Evolutionary conservation across 2,329 filamentous ascomycete genomes (phyloP).

Genomic region (Aspergillus ochraceoroseus): DNA sequence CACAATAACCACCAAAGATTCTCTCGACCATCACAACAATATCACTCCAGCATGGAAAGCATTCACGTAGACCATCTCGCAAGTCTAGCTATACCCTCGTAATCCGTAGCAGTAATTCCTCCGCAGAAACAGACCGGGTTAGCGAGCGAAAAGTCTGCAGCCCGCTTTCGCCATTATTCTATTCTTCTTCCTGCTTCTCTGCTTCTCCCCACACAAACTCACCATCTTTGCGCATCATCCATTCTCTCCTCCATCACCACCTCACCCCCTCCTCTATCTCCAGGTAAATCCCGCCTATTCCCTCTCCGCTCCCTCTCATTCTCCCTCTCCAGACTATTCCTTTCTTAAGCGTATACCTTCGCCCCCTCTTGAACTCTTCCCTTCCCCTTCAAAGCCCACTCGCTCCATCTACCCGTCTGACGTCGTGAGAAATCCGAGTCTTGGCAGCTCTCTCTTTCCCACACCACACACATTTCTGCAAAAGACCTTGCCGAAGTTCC

Average conservation of each 20-base stretch:
- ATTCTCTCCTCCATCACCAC: slow-evolving; percentile 7
- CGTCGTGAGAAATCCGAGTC: slow-evolving; percentile 14
- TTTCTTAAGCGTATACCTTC: no score
- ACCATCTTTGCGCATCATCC: slow-evolving; percentile 27
- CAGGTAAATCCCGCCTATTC: slow-evolving; percentile 5
- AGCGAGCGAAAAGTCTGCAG: slow-evolving; percentile 11
- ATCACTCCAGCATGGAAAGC: not conserved
- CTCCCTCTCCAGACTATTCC: not conserved
- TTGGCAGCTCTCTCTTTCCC: slow-evolving; percentile 11
- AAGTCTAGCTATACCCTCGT: not conserved
- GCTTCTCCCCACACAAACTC: slow-evolving; percentile 17
- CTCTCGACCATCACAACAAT: not conserved
- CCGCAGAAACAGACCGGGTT: slow-evolving; percentile 4
- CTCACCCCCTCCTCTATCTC: slow-evolving; percentile 16
- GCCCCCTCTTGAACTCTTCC: no score
- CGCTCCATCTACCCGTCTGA: slow-evolving; percentile 6
- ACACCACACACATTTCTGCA: slow-evolving; percentile 17
- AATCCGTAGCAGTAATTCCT: slow-evolving; percentile 5
- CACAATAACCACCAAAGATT: slow-evolving; percentile 18
- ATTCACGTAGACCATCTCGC: slow-evolving; percentile 4
- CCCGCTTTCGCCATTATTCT: slow-evolving; percentile 16
- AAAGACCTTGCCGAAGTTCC: slow-evolving; percentile 15
- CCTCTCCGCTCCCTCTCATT: not conserved
- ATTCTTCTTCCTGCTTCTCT: slow-evolving; percentile 9
- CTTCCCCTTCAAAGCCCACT: not conserved